A percentile compares a stretch with the other conserved stretches of the same genome.
phyloP scores from a whole-genome alignment of 2,329 filamentous ascomycete species.

The Davidsoniella virescens region DNA sequence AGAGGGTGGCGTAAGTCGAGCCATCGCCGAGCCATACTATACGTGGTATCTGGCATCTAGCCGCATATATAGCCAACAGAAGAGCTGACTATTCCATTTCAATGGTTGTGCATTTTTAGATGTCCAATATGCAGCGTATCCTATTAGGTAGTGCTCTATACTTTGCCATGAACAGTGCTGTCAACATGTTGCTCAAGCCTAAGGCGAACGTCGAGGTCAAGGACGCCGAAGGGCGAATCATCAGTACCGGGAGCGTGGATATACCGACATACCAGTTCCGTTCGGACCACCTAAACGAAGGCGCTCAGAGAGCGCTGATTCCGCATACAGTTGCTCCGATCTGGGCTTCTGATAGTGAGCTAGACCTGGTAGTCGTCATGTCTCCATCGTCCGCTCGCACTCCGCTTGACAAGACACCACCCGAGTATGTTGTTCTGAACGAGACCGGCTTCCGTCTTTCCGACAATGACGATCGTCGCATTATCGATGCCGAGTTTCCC shows the following conservation, averaged over 20 bases:
- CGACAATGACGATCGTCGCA: slow-evolving; percentile 62
- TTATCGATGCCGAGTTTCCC: slow-evolving; percentile 58
- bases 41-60: too few species aligned
- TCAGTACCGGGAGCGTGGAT: slow-evolving; percentile 35
- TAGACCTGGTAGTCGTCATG: slow-evolving; percentile 77
- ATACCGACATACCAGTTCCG: slow-evolving; percentile 51
- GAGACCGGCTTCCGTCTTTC: slow-evolving; percentile 69
- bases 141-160: slow-evolving; percentile 38
- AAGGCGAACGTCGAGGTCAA: slow-evolving; percentile 31
- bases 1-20: too few species aligned
- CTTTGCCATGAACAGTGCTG: slow-evolving; percentile 40
- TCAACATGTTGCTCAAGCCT: slow-evolving; percentile 37
- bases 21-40: too few species aligned
- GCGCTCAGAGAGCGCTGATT: slow-evolving; percentile 45
- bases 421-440: slow-evolving; percentile 56
- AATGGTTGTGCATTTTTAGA: slow-evolving; percentile 1
- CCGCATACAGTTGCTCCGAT: slow-evolving; percentile 68
- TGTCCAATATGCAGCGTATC: slow-evolving; percentile 24
- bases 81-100: too few species aligned
- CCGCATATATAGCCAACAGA: too few species aligned
- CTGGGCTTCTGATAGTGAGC: slow-evolving; percentile 61
- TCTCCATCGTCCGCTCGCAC: slow-evolving; percentile 57
- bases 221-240: slow-evolving; percentile 34
- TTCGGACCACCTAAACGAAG: slow-evolving; percentile 42
- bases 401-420: slow-evolving; percentile 46